Evolutionary conservation across 495 filamentous ascomycete species (phyloP).

Genomic region (Hypoxylon fragiforme): DNA sequence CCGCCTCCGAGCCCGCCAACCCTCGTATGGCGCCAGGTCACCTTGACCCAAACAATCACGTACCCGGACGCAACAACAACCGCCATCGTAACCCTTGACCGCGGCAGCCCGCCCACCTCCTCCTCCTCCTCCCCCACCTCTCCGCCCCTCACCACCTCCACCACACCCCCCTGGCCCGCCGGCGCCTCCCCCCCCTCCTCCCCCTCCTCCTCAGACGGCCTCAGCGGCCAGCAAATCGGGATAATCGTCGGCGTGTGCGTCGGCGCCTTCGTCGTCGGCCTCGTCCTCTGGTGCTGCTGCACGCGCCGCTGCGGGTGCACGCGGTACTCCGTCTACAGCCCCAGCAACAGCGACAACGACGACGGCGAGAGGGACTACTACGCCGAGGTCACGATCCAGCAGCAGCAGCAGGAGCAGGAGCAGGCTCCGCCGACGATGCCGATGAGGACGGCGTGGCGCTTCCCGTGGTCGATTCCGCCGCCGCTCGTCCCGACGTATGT

Average conservation of each 20-base stretch:
- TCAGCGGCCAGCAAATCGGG: constrained; percentile 26
- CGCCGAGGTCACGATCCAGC: too few relatives aligned
- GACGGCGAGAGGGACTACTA: not conserved
- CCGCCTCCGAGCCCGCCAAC: too few relatives aligned
- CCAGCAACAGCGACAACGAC: too few relatives aligned
- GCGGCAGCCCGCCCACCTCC: constrained; percentile 21
- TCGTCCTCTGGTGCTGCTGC: constrained; percentile 34
- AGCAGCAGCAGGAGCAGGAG: too few relatives aligned
- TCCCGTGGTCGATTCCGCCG: constrained; percentile 32
- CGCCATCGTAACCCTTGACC: constrained; percentile 33
- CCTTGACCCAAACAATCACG: constrained; percentile 35
- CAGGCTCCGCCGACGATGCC: too few relatives aligned
- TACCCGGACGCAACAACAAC: constrained; percentile 35
- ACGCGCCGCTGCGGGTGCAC: constrained; percentile 26
- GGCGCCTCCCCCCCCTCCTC: too few relatives aligned
- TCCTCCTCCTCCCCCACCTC: constrained; percentile 14
- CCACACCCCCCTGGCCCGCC: constrained; percentile 11
- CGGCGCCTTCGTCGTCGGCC: constrained; percentile 27
- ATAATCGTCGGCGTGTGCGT: constrained; percentile 32
- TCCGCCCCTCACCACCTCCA: constrained; percentile 10
- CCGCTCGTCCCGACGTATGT: constrained; percentile 24
- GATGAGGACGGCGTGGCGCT: constrained; percentile 24
- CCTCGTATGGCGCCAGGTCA: constrained; percentile 24
- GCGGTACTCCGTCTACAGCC: constrained; percentile 16
- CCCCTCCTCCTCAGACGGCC: constrained; percentile 26